Conservation (phyloP, 2,329 filamentous ascomycete genomes). For the Scortechinia acanthostroma region DNA sequence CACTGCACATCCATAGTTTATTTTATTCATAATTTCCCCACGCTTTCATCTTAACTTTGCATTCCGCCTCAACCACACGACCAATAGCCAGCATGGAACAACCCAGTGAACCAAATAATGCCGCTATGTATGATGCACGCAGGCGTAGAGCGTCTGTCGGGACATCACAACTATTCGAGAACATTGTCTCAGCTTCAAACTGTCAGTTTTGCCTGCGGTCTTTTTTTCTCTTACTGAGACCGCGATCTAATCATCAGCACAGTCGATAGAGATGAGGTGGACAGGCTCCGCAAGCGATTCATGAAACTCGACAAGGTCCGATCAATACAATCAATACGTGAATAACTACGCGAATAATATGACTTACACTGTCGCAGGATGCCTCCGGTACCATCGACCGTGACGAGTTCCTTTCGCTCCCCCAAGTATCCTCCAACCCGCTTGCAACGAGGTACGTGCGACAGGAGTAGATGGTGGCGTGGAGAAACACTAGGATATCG, state of each 20-base stretch:
- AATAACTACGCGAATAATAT: background rate
- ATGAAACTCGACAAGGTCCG: slow-evolving; percentile 97
- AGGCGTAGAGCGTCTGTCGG: background rate
- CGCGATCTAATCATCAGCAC: background rate
- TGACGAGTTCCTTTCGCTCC: slow-evolving; percentile 93
- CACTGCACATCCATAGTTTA: too few relatives aligned
- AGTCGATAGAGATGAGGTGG: slow-evolving; percentile 94
- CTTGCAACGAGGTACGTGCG: slow-evolving; percentile 75
- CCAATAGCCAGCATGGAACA: background rate
- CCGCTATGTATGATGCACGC: background rate
- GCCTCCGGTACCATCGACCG: slow-evolving; percentile 97
- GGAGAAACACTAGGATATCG: background rate
- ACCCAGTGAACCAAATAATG: background rate
- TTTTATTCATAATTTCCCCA: too few relatives aligned
- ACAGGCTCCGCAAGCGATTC: slow-evolving; percentile 89
- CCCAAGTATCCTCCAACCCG: slow-evolving; percentile 95
- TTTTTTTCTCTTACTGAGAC: background rate
- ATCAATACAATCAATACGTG: slow-evolving; percentile 3
- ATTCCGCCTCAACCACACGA: too few relatives aligned
- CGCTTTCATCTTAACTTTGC: too few relatives aligned
- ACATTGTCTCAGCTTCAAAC: slow-evolving; percentile 59
- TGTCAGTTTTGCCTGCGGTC: slow-evolving; percentile 34
- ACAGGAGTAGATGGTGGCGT: background rate
- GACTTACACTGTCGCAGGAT: slow-evolving; percentile 66
- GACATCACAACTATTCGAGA: slow-evolving; percentile 40